These are phyloP conservation scores for Xylariaceae sp. DNA, from an alignment of 2,329 filamentous ascomycete genomes.

Conservation along the genomic window DNA sequence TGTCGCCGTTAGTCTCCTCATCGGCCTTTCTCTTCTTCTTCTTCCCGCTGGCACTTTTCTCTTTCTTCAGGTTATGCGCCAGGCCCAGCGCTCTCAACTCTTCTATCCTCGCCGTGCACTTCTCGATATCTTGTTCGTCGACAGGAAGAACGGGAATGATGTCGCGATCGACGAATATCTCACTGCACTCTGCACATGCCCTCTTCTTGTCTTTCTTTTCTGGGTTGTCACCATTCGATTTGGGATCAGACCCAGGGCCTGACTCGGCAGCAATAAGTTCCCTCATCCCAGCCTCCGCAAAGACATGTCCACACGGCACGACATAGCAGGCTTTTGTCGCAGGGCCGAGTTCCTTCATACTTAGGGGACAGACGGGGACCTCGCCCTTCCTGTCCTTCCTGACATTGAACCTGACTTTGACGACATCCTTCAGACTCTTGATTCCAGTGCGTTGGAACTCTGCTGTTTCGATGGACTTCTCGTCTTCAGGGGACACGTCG, in stretches of 20 bases:
- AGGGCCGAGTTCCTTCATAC: constrained; percentile 80
- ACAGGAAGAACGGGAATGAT: constrained; percentile 79
- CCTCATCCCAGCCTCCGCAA: constrained; percentile 80
- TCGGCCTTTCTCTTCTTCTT: constrained; percentile 62
- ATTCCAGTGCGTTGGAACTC: constrained; percentile 57
- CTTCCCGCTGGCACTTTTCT: constrained; percentile 62
- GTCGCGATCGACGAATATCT: constrained; percentile 69
- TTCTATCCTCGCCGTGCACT: constrained; percentile 63
- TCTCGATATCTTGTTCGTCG: constrained; percentile 66
- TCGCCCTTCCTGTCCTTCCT: constrained; percentile 44
- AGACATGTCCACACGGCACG: constrained; percentile 93
- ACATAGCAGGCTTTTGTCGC: constrained; percentile 80
- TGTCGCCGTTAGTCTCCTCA: constrained; percentile 12
- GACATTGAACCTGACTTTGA: constrained; percentile 70
- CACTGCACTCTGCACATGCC: constrained; percentile 69
- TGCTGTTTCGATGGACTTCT: constrained; percentile 7
- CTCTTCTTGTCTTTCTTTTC: constrained; percentile 41
- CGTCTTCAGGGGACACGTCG: constrained; percentile 51
- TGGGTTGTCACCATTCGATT: constrained; percentile 35
- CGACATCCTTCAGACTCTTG: constrained; percentile 79
- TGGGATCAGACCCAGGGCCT: not conserved
- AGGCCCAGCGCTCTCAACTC: constrained; percentile 70
- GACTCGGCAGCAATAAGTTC: constrained; percentile 54
- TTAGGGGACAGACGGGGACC: constrained; percentile 81
- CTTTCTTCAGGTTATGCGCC: constrained; percentile 87